A percentile compares a stretch with the other conserved stretches of the same genome.
phyloP scores from a whole-genome alignment of 176 grass and related monocot species.

The Triticum dicoccoides region DNA sequence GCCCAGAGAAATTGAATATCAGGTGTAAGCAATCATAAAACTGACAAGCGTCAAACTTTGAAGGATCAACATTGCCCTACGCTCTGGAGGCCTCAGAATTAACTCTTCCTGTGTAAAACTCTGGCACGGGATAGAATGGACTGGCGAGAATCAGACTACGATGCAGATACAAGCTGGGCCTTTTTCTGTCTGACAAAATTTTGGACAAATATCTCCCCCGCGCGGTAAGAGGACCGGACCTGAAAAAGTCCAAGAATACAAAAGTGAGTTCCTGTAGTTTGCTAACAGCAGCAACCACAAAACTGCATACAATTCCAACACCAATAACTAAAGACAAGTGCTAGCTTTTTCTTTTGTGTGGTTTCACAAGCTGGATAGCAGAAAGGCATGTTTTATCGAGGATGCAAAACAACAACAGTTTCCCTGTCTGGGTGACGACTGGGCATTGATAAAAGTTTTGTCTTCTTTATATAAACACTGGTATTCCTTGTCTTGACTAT shows the following conservation, averaged over 20 bases:
- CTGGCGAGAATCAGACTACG: not conserved
- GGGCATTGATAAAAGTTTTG: not conserved
- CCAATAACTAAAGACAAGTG: not conserved
- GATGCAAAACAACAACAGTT: not conserved
- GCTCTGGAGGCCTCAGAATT: not conserved
- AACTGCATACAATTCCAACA: not conserved
- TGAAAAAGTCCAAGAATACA: constrained; percentile 42
- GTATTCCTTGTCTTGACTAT: not conserved
- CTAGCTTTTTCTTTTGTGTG: not conserved
- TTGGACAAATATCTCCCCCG: constrained; percentile 91
- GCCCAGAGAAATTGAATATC: not conserved
- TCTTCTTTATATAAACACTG: not conserved
- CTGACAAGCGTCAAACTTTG: not conserved
- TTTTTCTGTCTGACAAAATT: constrained; percentile 63
- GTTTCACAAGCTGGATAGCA: not conserved
- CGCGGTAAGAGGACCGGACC: constrained; percentile 92
- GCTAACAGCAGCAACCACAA: not conserved
- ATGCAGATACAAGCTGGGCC: constrained; percentile 5
- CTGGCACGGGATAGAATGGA: not conserved
- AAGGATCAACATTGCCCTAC: not conserved
- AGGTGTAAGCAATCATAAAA: not conserved
- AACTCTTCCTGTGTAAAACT: not conserved
- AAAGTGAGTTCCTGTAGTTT: not conserved
- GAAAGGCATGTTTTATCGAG: not conserved
- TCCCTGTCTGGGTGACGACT: not conserved